Percentiles rank a stretch among this genome's conserved stretches.
Conservation (phyloP, 306 rosid species). For the Dryas drummondii region DNA sequence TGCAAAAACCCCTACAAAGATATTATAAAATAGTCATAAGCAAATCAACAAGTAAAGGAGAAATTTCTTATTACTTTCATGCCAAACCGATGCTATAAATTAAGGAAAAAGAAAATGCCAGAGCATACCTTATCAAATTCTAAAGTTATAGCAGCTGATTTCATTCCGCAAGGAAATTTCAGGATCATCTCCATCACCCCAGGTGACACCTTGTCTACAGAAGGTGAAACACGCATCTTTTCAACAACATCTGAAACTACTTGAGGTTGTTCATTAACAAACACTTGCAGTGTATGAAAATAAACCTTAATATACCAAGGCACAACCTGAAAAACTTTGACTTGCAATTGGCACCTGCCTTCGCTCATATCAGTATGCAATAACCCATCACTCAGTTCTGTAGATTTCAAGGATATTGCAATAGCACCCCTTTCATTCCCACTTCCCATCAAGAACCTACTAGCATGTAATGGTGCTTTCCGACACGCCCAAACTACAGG, state of each 20-base stretch:
- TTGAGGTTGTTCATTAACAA: slow-evolving; percentile 58
- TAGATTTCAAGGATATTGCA: slow-evolving; percentile 77
- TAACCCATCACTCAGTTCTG: slow-evolving; percentile 44
- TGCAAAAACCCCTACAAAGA: slow-evolving; percentile 80
- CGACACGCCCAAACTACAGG: slow-evolving; percentile 76
- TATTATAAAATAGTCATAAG: slow-evolving; percentile 19
- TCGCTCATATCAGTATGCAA: slow-evolving; percentile 31
- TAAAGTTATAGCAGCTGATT: slow-evolving; percentile 65
- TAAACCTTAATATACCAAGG: slow-evolving; percentile 97
- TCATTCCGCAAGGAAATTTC: slow-evolving; percentile 73
- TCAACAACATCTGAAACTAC: slow-evolving; percentile 56
- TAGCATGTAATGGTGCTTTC: slow-evolving; percentile 76
- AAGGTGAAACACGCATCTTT: slow-evolving; percentile 80
- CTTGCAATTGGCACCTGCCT: slow-evolving; percentile 67
- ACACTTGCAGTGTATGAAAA: slow-evolving; percentile 68
- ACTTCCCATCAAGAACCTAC: slow-evolving; percentile 85
- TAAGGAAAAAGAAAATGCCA: neutral
- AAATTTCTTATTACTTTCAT: slow-evolving; percentile 14
- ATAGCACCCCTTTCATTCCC: slow-evolving; percentile 96
- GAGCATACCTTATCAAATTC: slow-evolving; percentile 85
- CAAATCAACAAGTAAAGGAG: slow-evolving; percentile 13
- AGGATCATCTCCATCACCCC: slow-evolving; percentile 80
- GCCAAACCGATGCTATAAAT: neutral
- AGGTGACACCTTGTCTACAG: slow-evolving; percentile 87
- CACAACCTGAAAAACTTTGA: slow-evolving; percentile 84